These are phyloP conservation scores for Beauveria rudraprayagi DNA, from an alignment of 2,329 filamentous ascomycete species.

Conservation along the genomic window DNA sequence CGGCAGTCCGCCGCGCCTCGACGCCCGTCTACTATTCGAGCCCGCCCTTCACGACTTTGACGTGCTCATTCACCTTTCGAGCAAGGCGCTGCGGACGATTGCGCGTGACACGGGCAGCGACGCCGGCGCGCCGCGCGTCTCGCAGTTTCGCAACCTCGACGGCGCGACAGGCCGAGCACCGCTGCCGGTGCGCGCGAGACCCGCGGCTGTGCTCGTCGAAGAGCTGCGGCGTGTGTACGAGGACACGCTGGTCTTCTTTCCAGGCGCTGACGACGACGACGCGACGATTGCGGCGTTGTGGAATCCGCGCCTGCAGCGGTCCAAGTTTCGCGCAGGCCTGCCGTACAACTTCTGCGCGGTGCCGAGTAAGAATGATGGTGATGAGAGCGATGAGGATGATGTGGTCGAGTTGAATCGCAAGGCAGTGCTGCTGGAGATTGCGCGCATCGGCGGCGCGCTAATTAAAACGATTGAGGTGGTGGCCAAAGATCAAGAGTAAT, in stretches of 20 bases:
- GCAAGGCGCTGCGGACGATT: constrained; percentile 40
- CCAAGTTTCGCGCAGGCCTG: constrained; percentile 63
- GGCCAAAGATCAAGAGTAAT: constrained; percentile 1
- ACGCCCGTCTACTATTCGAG: constrained; percentile 55
- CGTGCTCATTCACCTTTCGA: constrained; percentile 66
- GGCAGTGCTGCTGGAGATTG: constrained; percentile 65
- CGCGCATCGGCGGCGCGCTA: constrained; percentile 57
- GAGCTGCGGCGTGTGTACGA: constrained; percentile 63
- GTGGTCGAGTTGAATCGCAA: constrained; percentile 57
- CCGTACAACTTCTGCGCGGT: constrained; percentile 46
- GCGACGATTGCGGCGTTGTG: constrained; percentile 49
- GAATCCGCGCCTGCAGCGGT: constrained; percentile 45
- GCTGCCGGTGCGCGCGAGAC: constrained; percentile 48
- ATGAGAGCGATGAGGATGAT: constrained; percentile 15
- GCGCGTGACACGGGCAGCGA: constrained; percentile 30
- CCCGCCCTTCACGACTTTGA: constrained; percentile 72
- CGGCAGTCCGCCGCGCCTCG: constrained; percentile 35
- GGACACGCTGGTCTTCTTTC: constrained; percentile 71
- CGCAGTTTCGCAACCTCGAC: constrained; percentile 77
- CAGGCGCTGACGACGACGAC: constrained; percentile 50
- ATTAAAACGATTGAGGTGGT: constrained; percentile 55
- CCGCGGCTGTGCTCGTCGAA: constrained; percentile 52
- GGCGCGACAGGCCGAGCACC: constrained; percentile 39
- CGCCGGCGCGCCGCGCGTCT: constrained; percentile 30
- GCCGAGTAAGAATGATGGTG: constrained; percentile 19